A percentile compares a stretch with the other conserved stretches of the same genome.
Conservation (phyloP, 177 flowering plant species). For the Vitis hybrid region DNA sequence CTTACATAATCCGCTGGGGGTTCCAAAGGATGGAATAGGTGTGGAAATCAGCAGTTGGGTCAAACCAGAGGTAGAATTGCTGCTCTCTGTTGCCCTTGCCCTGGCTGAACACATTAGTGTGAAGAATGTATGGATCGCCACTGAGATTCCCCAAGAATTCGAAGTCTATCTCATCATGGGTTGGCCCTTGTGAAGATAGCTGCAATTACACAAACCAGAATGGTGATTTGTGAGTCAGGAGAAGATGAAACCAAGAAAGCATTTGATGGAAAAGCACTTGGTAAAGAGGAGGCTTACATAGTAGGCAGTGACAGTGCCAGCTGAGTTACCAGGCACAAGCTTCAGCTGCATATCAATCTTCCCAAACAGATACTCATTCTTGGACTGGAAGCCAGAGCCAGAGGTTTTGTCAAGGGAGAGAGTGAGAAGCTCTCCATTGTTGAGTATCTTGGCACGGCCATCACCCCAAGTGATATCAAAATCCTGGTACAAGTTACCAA, state of each 20-base stretch:
- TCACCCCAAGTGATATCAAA: conserved; percentile 29
- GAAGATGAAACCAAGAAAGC: background rate
- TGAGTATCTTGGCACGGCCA: conserved; percentile 17
- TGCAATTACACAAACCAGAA: conserved; percentile 2
- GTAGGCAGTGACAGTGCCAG: conserved; percentile 22
- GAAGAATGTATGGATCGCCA: conserved; percentile 25
- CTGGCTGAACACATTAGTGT: conserved; percentile 22
- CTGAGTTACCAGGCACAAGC: conserved; percentile 29
- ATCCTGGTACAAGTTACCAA: conserved; percentile 13
- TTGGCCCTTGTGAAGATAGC: conserved; percentile 16
- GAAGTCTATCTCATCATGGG: conserved; percentile 28
- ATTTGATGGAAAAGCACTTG: background rate
- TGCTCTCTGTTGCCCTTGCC: conserved; percentile 30
- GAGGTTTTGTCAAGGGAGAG: conserved; percentile 29
- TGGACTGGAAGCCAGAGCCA: conserved; percentile 30
- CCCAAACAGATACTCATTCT: conserved; percentile 18
- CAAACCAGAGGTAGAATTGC: conserved; percentile 28
- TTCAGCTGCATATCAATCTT: conserved; percentile 29
- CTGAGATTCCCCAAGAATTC: conserved; percentile 28
- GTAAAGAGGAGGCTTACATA: conserved; percentile 10
- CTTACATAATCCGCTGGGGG: conserved; percentile 18
- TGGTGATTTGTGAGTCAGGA: background rate
- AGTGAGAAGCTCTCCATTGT: conserved; percentile 20
- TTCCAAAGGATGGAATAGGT: conserved; percentile 33
- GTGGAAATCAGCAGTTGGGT: conserved; percentile 28